A percentile compares a stretch with the other conserved stretches of the same genome.
phyloP scores from a whole-genome alignment of 2,329 filamentous ascomycete species.

The Magnaporthiopsis poae region DNA sequence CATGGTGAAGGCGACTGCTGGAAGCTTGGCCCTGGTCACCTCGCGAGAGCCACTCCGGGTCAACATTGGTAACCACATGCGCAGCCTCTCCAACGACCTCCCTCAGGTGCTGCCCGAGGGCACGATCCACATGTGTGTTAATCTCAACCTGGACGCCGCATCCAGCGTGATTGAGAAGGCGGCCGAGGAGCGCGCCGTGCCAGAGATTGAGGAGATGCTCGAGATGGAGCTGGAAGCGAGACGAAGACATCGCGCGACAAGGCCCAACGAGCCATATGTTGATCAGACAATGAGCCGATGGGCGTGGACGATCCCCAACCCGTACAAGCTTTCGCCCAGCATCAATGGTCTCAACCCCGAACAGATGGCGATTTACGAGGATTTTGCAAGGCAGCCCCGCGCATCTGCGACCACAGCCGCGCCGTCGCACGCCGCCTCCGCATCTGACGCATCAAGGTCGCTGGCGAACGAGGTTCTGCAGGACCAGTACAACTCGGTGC shows the following conservation, averaged over 20 bases:
- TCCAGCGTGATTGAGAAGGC: conserved; percentile 92
- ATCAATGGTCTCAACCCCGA: conserved; percentile 69
- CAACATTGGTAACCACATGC: conserved; percentile 95
- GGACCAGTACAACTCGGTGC: conserved; percentile 49
- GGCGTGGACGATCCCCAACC: conserved; percentile 87
- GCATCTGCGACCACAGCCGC: conserved; percentile 45
- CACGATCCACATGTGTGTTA: conserved; percentile 95
- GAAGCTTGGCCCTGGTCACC: conserved; percentile 89
- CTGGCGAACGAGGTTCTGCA: conserved; percentile 55
- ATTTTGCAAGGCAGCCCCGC: conserved; percentile 80
- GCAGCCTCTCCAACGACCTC: conserved; percentile 56
- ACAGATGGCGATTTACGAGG: conserved; percentile 91
- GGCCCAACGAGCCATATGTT: conserved; percentile 75
- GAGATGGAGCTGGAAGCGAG: conserved; percentile 70
- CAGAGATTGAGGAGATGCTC: conserved; percentile 91
- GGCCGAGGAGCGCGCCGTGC: conserved; percentile 82
- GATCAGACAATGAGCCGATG: conserved; percentile 76
- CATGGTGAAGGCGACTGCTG: conserved; percentile 90
- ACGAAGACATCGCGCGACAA: conserved; percentile 61
- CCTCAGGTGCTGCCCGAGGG: conserved; percentile 83
- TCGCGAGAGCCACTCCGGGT: conserved; percentile 94
- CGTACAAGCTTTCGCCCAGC: conserved; percentile 72
- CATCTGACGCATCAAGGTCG: conserved; percentile 51
- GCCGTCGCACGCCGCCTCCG: conserved; percentile 44
- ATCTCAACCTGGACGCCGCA: conserved; percentile 88